Conservation (phyloP, 768 basidiomycete species). For the Pisolithus tinctorius region DNA sequence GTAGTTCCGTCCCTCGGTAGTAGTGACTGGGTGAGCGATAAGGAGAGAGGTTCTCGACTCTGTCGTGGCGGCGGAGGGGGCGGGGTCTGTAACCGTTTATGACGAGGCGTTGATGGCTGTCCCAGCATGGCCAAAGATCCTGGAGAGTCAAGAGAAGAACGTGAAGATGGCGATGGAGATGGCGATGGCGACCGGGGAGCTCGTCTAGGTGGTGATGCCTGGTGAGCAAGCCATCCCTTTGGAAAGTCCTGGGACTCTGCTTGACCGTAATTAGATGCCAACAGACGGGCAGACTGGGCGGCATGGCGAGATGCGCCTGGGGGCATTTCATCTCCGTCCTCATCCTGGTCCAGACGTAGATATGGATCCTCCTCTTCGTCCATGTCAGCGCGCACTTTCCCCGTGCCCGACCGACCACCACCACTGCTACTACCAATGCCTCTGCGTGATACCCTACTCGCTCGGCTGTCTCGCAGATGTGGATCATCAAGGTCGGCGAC, state of each 20-base stretch:
- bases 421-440: slow-evolving; percentile 19
- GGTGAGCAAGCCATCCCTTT: slow-evolving; percentile 67
- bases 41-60: slow-evolving; percentile 40
- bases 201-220: slow-evolving; percentile 52
- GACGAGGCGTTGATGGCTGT: slow-evolving; percentile 12
- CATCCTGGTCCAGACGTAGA: slow-evolving; percentile 67
- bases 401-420: slow-evolving; percentile 33
- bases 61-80: slow-evolving; percentile 39
- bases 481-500: slow-evolving; percentile 76
- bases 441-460: slow-evolving; percentile 28
- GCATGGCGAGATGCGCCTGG: slow-evolving; percentile 31
- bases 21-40: slow-evolving; percentile 73
- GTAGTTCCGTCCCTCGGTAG: slow-evolving; percentile 65
- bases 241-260: slow-evolving; percentile 37
- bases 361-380: slow-evolving; percentile 61
- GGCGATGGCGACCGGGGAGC: slow-evolving; percentile 36
- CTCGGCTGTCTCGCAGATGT: slow-evolving; percentile 42
- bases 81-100: slow-evolving; percentile 33
- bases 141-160: slow-evolving; percentile 23
- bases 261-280: slow-evolving; percentile 27
- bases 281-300: slow-evolving; percentile 31
- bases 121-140: slow-evolving; percentile 32
- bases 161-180: slow-evolving; percentile 18
- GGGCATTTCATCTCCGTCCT: slow-evolving; percentile 59
- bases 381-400: no score